phyloP scores from a whole-genome alignment of 352 stramenopile genomes.

The Thraustochytrium striatum region DNA sequence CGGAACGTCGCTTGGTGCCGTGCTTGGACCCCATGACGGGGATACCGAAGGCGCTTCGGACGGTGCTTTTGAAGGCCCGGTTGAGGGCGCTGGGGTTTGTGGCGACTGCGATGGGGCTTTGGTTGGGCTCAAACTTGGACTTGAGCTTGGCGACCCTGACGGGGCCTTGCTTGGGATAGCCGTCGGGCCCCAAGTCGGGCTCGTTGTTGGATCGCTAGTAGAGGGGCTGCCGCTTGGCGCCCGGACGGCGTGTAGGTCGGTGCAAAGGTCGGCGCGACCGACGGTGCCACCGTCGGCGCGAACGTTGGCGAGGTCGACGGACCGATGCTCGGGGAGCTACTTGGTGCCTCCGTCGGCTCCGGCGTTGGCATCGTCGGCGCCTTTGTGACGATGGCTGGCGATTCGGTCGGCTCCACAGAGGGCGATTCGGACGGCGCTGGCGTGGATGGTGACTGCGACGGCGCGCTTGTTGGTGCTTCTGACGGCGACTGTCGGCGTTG shows the following conservation, averaged over 20 bases:
- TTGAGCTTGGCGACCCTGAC: neutral
- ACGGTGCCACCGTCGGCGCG: neutral
- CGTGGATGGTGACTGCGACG: neutral
- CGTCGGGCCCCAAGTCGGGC: neutral
- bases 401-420: neutral
- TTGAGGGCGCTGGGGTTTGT: neutral
- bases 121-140: neutral
- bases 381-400: neutral
- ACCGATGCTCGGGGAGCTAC: neutral
- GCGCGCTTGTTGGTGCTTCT: neutral
- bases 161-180: neutral
- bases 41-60: neutral
- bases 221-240: too few relatives aligned
- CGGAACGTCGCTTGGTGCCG: neutral
- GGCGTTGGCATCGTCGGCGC: neutral
- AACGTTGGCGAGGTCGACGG: neutral
- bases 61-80: neutral
- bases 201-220: too few relatives aligned
- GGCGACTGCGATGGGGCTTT: neutral
- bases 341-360: neutral
- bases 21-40: neutral
- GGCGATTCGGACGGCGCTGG: neutral
- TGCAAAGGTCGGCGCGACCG: neutral
- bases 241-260: neutral
- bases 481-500: too few relatives aligned